A percentile compares a stretch with the other conserved stretches of the same genome.
These are phyloP conservation scores for Ophiosphaerella herpotricha DNA, from an alignment of 2,329 filamentous ascomycete species.

Conservation along the genomic window DNA sequence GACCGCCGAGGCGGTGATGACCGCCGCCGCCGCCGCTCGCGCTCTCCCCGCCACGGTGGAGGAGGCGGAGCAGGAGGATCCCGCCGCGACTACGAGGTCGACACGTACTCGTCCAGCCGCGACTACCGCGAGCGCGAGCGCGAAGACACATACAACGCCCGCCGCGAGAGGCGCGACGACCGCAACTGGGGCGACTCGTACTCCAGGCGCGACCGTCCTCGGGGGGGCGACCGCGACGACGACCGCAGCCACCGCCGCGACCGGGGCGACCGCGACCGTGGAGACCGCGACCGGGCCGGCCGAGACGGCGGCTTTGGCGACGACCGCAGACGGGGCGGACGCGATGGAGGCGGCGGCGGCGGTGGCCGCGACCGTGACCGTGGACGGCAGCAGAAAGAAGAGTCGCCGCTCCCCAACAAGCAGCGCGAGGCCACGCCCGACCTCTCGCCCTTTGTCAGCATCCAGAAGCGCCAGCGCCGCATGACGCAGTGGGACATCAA, in stretches of 20 bases:
- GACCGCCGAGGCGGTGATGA: conserved; percentile 35
- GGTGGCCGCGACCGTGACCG: conserved; percentile 53
- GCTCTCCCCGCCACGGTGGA: conserved; percentile 74
- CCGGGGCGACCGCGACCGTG: conserved; percentile 19
- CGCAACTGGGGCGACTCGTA: conserved; percentile 66
- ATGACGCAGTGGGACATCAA: conserved; percentile 99
- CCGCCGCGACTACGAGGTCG: conserved; percentile 72
- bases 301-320: conserved; percentile 53
- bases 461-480: conserved; percentile 85
- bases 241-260: conserved; percentile 42
- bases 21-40: conserved; percentile 71
- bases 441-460: conserved; percentile 79
- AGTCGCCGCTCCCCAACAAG: conserved; percentile 75
- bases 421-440: conserved; percentile 96
- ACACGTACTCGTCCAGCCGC: conserved; percentile 90
- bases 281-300: conserved; percentile 53
- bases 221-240: conserved; percentile 38
- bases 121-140: conserved; percentile 92
- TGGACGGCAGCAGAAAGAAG: conserved; percentile 69
- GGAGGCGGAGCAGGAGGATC: conserved; percentile 49
- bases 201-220: conserved; percentile 41
- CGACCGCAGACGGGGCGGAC: conserved; percentile 40
- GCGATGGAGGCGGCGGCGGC: conserved; percentile 30
- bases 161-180: conserved; percentile 60
- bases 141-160: conserved; percentile 80